A percentile compares a stretch with the other conserved stretches of the same genome.
These are phyloP conservation scores for Geotrichum siamense DNA, from an alignment of 1,139 yeast species.

Conservation along the genomic window DNA sequence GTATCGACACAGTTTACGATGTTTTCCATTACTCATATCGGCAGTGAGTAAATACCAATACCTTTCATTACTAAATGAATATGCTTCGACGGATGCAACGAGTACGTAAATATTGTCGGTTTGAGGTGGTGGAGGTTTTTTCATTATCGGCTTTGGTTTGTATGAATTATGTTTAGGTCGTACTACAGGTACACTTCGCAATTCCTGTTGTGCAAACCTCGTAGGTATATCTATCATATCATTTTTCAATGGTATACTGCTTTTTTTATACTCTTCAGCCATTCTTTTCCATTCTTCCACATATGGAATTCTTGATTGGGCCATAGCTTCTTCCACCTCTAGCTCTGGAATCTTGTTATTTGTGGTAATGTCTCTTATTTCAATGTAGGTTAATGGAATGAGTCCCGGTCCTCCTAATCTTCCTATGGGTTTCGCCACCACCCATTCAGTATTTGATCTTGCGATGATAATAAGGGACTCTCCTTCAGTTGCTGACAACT, in stretches of 20 bases:
- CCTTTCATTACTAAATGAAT: constrained; percentile 75
- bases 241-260: constrained; percentile 59
- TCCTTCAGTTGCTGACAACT: constrained; percentile 73
- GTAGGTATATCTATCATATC: constrained; percentile 33
- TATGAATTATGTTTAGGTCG: neutral
- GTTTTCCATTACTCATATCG: constrained; percentile 58
- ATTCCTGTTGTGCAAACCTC: constrained; percentile 1
- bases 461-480: constrained; percentile 91
- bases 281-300: constrained; percentile 93
- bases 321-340: constrained; percentile 49
- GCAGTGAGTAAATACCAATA: constrained; percentile 82
- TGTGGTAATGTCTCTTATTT: constrained; percentile 68
- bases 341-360: constrained; percentile 41
- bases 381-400: constrained; percentile 86
- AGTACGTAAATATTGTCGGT: constrained; percentile 24
- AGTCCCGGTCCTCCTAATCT: constrained; percentile 97
- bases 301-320: constrained; percentile 67
- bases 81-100: constrained; percentile 74
- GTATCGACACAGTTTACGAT: constrained; percentile 71
- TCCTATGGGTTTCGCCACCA: constrained; percentile 95
- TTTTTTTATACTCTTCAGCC: constrained; percentile 89
- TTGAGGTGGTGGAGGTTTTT: neutral
- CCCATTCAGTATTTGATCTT: constrained; percentile 95
- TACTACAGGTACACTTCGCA: neutral
- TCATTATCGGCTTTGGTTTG: constrained; percentile 1